phyloP scores from a whole-genome alignment of 2,329 filamentous ascomycete genomes.

The Cordyceps fumosorosea region DNA sequence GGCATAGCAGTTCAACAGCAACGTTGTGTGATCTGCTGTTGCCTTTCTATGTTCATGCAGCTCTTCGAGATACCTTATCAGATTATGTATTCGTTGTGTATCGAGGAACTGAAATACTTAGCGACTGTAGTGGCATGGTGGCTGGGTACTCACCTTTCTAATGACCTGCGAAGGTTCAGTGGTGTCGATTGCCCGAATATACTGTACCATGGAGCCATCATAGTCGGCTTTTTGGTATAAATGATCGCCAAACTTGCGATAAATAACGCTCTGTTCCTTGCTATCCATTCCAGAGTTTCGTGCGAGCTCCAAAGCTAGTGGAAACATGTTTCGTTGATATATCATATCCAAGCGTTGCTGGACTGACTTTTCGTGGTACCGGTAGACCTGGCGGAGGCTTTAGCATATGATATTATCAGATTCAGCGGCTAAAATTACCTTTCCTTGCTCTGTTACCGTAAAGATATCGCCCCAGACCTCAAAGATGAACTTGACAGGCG shows the following conservation, averaged over 20 bases:
- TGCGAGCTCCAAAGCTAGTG: conserved; percentile 84
- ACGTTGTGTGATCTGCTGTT: conserved; percentile 89
- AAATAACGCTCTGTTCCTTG: conserved; percentile 83
- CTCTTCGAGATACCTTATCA: conserved; percentile 96
- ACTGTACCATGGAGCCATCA: conserved; percentile 98
- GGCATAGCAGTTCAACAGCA: conserved; percentile 93
- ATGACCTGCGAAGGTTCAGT: conserved; percentile 96
- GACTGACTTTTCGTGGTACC: conserved; percentile 85
- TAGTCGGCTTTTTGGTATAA: conserved; percentile 93
- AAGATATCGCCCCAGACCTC: conserved; percentile 89
- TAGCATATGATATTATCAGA: not conserved
- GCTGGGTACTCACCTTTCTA: conserved; percentile 57
- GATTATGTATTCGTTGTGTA: conserved; percentile 92
- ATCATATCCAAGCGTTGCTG: conserved; percentile 89
- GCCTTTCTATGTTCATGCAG: conserved; percentile 90
- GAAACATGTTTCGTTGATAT: conserved; percentile 89
- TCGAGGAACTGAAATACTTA: conserved; percentile 67
- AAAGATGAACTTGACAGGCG: conserved; percentile 73
- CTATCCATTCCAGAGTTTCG: conserved; percentile 78
- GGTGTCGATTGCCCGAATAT: conserved; percentile 90
- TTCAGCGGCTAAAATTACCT: conserved; percentile 45
- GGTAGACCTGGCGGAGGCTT: conserved; percentile 53
- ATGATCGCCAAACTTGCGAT: conserved; percentile 88
- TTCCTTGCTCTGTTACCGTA: conserved; percentile 84
- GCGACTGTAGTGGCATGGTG: not conserved